A percentile compares a stretch with the other conserved stretches of the same genome.
phyloP scores from a whole-genome alignment of 2,329 filamentous ascomycete genomes.

The Calonectria pauciramosa region DNA sequence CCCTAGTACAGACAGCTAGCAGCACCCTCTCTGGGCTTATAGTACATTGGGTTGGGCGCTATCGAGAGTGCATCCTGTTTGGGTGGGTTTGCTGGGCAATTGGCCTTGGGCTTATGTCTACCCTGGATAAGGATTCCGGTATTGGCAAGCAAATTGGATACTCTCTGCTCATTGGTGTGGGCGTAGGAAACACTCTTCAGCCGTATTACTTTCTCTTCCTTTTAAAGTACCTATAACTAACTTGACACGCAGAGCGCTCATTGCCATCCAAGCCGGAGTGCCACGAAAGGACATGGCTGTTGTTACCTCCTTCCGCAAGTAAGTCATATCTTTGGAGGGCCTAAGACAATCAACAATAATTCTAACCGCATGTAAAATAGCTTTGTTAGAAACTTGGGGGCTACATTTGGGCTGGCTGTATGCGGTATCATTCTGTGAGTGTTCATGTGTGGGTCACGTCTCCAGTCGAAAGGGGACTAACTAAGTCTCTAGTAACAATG shows the following conservation, averaged over 20 bases:
- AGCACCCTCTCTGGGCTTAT: constrained; percentile 60
- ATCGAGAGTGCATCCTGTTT: constrained; percentile 67
- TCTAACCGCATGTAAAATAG: constrained; percentile 37
- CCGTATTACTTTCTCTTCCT: constrained; percentile 50
- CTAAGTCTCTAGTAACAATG: constrained; percentile 51
- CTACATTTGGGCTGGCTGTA: constrained; percentile 55
- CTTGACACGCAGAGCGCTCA: constrained; percentile 47
- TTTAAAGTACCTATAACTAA: background rate
- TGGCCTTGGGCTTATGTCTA: constrained; percentile 66
- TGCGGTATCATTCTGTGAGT: constrained; percentile 54
- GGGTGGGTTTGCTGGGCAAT: constrained; percentile 67
- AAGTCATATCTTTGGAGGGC: constrained; percentile 27
- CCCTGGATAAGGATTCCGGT: constrained; percentile 60
- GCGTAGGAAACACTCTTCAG: constrained; percentile 66
- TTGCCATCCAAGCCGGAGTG: constrained; percentile 70
- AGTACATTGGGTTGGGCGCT: constrained; percentile 66
- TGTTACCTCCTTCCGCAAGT: constrained; percentile 60
- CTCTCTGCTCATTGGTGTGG: constrained; percentile 64
- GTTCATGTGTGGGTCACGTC: background rate
- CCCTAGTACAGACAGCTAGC: background rate
- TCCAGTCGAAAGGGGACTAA: background rate
- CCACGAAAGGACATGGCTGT: constrained; percentile 61
- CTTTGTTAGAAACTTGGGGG: constrained; percentile 56
- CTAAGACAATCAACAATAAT: background rate
- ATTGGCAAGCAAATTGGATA: constrained; percentile 69